phyloP scores from a whole-genome alignment of 345 rosid genomes.

The Citrus mangshanensis region DNA sequence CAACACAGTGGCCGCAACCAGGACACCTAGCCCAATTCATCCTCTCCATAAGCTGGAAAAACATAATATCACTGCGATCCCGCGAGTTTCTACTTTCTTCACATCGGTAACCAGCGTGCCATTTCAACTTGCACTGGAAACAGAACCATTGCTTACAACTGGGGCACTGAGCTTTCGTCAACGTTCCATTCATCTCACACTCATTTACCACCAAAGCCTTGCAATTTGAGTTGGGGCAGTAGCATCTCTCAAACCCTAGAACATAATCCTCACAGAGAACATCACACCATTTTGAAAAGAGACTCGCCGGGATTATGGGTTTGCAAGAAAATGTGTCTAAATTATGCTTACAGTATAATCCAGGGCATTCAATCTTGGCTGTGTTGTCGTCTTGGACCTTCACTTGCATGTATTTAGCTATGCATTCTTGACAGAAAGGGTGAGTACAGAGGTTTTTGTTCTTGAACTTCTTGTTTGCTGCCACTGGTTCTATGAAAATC shows the following conservation, averaged over 20 bases:
- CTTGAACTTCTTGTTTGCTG: too few species aligned
- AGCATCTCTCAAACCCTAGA: too few species aligned
- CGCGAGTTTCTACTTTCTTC: neutral
- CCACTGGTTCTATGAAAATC: too few species aligned
- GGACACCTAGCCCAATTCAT: slow-evolving; percentile 24
- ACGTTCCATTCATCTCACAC: slow-evolving; percentile 11
- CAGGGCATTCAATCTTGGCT: slow-evolving; percentile 26
- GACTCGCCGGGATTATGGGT: slow-evolving; percentile 10
- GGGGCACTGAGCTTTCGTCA: slow-evolving; percentile 26
- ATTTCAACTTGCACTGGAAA: slow-evolving; percentile 24
- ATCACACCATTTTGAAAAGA: too few species aligned
- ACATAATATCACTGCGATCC: too few species aligned
- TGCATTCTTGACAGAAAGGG: too few species aligned
- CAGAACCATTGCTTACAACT: slow-evolving; percentile 28
- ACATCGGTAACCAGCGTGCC: slow-evolving; percentile 33
- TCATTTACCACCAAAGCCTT: slow-evolving; percentile 15
- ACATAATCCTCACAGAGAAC: too few species aligned
- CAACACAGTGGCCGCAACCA: slow-evolving; percentile 26
- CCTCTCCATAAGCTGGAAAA: too few species aligned
- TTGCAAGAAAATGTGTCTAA: slow-evolving; percentile 28
- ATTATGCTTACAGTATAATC: slow-evolving; percentile 18
- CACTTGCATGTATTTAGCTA: slow-evolving; percentile 18
- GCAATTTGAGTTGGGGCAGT: too few species aligned
- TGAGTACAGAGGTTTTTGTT: too few species aligned
- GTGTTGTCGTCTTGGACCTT: slow-evolving; percentile 18